phyloP scores from a whole-genome alignment of 441 rosid genomes.

The Populus hybrid region DNA sequence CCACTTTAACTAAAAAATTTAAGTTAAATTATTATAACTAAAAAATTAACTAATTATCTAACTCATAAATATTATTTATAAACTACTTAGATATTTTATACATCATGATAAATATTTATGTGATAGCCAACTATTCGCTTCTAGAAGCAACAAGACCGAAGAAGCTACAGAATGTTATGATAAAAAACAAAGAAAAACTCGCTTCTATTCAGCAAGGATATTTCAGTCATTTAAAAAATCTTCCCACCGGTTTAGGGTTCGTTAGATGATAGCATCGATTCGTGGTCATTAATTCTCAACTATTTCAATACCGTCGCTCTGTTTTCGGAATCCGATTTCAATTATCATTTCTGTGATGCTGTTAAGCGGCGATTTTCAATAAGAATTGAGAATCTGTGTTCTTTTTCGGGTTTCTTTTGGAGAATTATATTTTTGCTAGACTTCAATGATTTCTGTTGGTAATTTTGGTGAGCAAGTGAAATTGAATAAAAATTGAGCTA shows the following conservation, averaged over 20 bases:
- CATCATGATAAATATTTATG: no score
- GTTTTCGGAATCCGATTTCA: background rate
- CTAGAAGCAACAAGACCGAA: slow-evolving; percentile 12
- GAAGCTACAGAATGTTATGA: no score
- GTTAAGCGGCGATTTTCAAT: background rate
- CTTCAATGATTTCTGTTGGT: background rate
- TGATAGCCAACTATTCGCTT: no score
- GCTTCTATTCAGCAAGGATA: background rate
- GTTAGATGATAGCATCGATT: background rate
- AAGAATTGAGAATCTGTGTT: background rate
- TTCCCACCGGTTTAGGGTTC: background rate
- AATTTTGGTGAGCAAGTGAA: background rate
- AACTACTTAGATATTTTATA: no score
- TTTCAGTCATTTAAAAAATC: background rate
- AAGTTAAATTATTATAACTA: no score
- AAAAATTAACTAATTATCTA: no score
- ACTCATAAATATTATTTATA: no score
- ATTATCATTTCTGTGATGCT: background rate
- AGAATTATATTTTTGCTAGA: background rate
- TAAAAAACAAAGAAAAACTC: background rate
- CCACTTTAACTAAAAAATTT: no score
- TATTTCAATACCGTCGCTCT: background rate
- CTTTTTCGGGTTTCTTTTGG: background rate
- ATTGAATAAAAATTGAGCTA: background rate
- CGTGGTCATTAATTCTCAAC: background rate